A percentile compares a stretch with the other conserved stretches of the same genome.
Conservation (phyloP, 2,329 filamentous ascomycete species). For the Penicillium sp. region DNA sequence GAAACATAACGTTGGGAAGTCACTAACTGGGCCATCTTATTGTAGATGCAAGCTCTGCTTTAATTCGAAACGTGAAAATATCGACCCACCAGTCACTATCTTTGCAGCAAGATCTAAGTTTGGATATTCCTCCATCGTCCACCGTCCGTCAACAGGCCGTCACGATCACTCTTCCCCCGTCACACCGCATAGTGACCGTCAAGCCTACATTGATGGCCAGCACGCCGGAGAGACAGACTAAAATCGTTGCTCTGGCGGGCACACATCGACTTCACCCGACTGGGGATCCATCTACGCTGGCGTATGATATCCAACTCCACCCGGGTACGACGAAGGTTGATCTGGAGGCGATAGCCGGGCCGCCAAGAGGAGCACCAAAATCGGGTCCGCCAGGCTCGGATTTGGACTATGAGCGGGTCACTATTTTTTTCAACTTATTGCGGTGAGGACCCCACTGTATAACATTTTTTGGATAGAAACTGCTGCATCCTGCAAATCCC, state of each 20-base stretch:
- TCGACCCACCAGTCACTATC: constrained; percentile 70
- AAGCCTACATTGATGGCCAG: constrained; percentile 67
- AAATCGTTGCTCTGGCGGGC: constrained; percentile 75
- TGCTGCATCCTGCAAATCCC: background rate
- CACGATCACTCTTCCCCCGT: constrained; percentile 70
- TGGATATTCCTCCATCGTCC: constrained; percentile 68
- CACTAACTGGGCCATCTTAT: background rate
- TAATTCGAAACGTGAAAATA: constrained; percentile 69
- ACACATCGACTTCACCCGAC: constrained; percentile 61
- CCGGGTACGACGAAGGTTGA: constrained; percentile 78
- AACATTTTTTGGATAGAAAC: background rate
- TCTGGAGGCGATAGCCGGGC: constrained; percentile 74
- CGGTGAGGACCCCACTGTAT: constrained; percentile 46
- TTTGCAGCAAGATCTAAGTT: constrained; percentile 63
- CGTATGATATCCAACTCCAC: constrained; percentile 74
- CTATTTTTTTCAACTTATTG: constrained; percentile 73
- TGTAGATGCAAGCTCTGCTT: constrained; percentile 63
- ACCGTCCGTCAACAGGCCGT: constrained; percentile 72
- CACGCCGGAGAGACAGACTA: constrained; percentile 72
- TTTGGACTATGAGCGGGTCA: constrained; percentile 70
- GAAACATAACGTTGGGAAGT: background rate
- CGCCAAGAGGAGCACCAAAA: constrained; percentile 62
- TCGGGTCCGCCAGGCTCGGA: constrained; percentile 66
- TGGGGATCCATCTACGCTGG: constrained; percentile 60
- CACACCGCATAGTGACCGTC: constrained; percentile 73